Base-by-base conservation (phyloP, 2,329 filamentous ascomycete genomes). In the Cladosporium sphaerospermum region DNA sequence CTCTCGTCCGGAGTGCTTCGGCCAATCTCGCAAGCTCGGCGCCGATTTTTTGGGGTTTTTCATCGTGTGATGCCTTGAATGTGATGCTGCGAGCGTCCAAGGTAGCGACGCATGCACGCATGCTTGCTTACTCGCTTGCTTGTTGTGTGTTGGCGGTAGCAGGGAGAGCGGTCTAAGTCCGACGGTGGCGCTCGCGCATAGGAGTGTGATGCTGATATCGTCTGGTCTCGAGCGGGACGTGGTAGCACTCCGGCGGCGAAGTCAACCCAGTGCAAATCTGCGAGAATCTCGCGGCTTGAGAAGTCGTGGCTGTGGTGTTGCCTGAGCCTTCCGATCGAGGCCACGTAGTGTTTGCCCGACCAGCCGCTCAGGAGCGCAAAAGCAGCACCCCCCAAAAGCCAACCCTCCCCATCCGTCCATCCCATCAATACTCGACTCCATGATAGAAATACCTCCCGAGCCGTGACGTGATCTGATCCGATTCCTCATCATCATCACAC, bases 21-120 rank as follows among this genome's bases (percentile, higher is more conserved):
- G 9, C 42, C 42, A 45, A 45, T 45, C 42, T 45, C 42, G 42
- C 42, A 45, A 45, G 28, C 42, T n/a, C n/a, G 42, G 18, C 42
- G 9, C 14, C 23, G 28, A 28, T 11, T 18, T 18, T 18, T 18
- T 18, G 16, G 16, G 16, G 16, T 18, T 18, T 18, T 18, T 18
- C 16, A 18, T 45, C 11, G 14, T 19, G 13, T 11, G 39, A 5
- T 18, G 16, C 16, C 16, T 18, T 18, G 16, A 18, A 42, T 18
- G 16, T n/a, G 10, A 16, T 36, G 33, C 33, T 42, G 16, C 11
- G 4, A 18, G n/a, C 6, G n/a, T 19, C 23, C 14, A 16, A 18
- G 23, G 14, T 40, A 13, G 16, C 16, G 16, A 13, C 3, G 10
- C 14, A 40, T 42, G 33, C 33, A 13, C 3, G 10, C 14, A 40